Percentiles rank a stretch among this genome's conserved stretches.
Conservation (phyloP, 257 asterid genomes). For the Fraxinus cuspidata region DNA sequence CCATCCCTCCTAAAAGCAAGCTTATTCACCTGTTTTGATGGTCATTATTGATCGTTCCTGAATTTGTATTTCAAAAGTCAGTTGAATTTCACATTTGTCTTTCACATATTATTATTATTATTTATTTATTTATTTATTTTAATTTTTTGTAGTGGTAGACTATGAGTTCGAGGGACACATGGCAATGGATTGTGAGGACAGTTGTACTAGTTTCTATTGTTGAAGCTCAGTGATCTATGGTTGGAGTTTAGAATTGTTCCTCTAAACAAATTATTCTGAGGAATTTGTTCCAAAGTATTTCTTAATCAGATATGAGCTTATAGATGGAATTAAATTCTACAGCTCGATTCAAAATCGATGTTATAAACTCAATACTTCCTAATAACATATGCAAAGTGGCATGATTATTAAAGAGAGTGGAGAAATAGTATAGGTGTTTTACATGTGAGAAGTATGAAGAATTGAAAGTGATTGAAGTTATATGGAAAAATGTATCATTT, state of each 20-base stretch:
- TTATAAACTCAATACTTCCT: no score
- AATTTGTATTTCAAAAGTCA: not conserved
- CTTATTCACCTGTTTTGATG: conserved; percentile 14
- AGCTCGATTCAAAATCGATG: no score
- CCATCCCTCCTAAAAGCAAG: conserved; percentile 62
- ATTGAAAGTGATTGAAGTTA: no score
- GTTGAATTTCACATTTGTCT: not conserved
- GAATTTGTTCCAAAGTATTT: not conserved
- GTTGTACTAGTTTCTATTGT: not conserved
- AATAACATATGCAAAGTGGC: no score
- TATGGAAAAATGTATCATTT: no score
- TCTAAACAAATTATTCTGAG: no score
- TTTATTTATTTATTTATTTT: not conserved
- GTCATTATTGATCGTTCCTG: not conserved
- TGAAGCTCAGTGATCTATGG: not conserved
- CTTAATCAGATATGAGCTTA: not conserved
- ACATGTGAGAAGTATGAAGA: no score
- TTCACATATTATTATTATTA: not conserved
- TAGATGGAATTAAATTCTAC: not conserved
- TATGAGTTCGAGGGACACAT: no score
- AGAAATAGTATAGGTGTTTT: no score
- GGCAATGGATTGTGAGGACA: not conserved
- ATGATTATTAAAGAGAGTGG: no score
- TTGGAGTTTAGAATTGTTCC: no score
- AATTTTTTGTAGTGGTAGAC: not conserved